Evolutionary conservation across 495 filamentous ascomycete genomes (phyloP).

Genomic region (Aspergillus sparsus): DNA sequence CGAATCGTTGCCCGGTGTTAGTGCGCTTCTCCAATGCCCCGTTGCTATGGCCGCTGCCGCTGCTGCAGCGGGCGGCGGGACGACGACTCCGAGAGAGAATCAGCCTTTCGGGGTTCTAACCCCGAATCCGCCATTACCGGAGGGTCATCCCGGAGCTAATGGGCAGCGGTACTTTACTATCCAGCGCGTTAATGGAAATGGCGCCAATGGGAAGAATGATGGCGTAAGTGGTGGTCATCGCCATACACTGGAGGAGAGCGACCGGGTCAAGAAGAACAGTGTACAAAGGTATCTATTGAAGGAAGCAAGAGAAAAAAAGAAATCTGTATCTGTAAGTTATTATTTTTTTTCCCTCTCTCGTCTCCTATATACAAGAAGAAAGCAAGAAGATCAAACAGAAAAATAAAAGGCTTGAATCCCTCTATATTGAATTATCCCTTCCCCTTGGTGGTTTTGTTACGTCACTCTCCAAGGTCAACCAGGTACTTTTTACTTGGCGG

Average conservation of each 20-base stretch:
- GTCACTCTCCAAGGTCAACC: slow-evolving; percentile 15
- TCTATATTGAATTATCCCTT: too few relatives aligned
- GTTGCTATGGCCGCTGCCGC: slow-evolving; percentile 10
- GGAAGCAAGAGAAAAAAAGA: slow-evolving; percentile 68
- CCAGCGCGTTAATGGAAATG: slow-evolving; percentile 76
- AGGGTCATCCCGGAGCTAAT: slow-evolving; percentile 45
- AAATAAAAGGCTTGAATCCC: too few relatives aligned
- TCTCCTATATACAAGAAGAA: slow-evolving; percentile 11
- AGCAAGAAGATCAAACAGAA: too few relatives aligned
- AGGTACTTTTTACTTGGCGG: background rate
- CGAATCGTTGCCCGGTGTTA: slow-evolving; percentile 31
- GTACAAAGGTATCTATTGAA: slow-evolving; percentile 67
- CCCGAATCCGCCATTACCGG: slow-evolving; percentile 36
- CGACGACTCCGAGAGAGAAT: slow-evolving; percentile 16
- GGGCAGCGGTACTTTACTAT: slow-evolving; percentile 68
- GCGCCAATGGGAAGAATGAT: slow-evolving; percentile 69
- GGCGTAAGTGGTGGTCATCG: slow-evolving; percentile 68
- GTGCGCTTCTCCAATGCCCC: slow-evolving; percentile 27
- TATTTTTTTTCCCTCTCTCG: slow-evolving; percentile 22
- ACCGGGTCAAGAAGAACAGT: slow-evolving; percentile 84
- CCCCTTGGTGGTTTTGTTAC: slow-evolving; percentile 10
- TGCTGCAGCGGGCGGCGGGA: background rate
- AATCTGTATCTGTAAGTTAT: slow-evolving; percentile 56
- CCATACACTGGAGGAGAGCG: slow-evolving; percentile 76
- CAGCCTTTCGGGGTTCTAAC: slow-evolving; percentile 48